These are phyloP conservation scores for Cucumis hystrix DNA, from an alignment of 306 rosid genomes.

Conservation along the genomic window DNA sequence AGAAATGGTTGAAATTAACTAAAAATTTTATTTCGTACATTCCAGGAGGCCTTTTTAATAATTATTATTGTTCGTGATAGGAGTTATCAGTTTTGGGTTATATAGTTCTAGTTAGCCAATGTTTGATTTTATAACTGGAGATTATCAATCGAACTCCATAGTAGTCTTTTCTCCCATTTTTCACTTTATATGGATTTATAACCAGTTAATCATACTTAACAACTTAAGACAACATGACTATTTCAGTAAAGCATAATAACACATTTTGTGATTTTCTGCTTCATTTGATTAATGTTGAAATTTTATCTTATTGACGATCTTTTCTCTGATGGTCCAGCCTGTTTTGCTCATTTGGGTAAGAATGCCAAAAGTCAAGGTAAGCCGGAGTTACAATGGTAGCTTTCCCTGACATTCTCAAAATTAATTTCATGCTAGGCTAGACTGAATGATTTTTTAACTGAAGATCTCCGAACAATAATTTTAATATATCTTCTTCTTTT, in stretches of 20 bases:
- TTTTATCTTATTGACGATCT: background rate
- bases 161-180: background rate
- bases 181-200: background rate
- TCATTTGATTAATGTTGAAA: background rate
- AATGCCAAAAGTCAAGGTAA: slow-evolving; percentile 48
- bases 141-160: background rate
- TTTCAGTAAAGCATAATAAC: background rate
- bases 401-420: background rate
- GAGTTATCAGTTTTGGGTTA: background rate
- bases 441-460: slow-evolving; percentile 5
- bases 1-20: background rate
- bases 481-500: slow-evolving; percentile 19
- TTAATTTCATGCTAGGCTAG: background rate
- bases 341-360: slow-evolving; percentile 51
- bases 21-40: background rate
- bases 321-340: slow-evolving; percentile 41
- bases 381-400: background rate
- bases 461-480: background rate
- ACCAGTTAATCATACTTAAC: background rate
- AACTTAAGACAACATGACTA: background rate
- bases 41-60: background rate
- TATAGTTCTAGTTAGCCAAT: background rate
- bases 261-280: background rate
- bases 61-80: background rate
- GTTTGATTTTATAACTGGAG: background rate